These are phyloP conservation scores for Leptomonas pyrrhocoris DNA, from an alignment of 208 protist species.

Conservation along the genomic window DNA sequence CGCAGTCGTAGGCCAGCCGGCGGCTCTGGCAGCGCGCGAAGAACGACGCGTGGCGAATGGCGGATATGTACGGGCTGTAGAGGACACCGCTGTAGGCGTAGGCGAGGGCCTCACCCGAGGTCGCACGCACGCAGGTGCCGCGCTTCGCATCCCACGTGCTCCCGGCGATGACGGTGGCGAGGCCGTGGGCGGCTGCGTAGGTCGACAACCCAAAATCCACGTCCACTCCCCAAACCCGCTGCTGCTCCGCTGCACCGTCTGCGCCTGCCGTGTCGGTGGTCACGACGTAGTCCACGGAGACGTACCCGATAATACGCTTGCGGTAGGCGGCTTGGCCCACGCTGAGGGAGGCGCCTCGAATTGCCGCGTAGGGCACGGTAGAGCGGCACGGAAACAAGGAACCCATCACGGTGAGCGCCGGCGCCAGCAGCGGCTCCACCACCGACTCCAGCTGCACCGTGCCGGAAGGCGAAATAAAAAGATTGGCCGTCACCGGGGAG, in stretches of 20 bases:
- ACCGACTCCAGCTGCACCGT: conserved; percentile 77
- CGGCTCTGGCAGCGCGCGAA: conserved; percentile 80
- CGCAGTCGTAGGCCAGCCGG: conserved; percentile 73
- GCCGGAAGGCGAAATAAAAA: conserved; percentile 87
- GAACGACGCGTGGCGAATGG: conserved; percentile 81
- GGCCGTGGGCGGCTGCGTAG: conserved; percentile 76
- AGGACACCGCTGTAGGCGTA: conserved; percentile 92
- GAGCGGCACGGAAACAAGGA: conserved; percentile 63
- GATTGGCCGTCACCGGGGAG: conserved; percentile 68
- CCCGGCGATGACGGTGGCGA: conserved; percentile 45
- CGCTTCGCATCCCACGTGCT: conserved; percentile 44
- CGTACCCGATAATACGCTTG: conserved; percentile 87
- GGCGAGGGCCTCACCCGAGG: conserved; percentile 30
- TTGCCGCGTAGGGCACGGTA: conserved; percentile 56
- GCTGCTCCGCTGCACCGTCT: neutral
- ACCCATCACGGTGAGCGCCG: conserved; percentile 83
- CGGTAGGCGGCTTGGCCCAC: conserved; percentile 74
- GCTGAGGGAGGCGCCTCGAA: conserved; percentile 73
- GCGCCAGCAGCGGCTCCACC: conserved; percentile 88
- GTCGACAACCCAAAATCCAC: conserved; percentile 88
- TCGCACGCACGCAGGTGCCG: conserved; percentile 22
- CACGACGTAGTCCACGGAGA: conserved; percentile 89
- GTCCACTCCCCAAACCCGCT: conserved; percentile 88
- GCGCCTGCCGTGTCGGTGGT: conserved; percentile 12
- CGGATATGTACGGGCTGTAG: conserved; percentile 86